These are phyloP conservation scores for Penstemon newberryi DNA, from an alignment of 257 asterid genomes.

Conservation along the genomic window DNA sequence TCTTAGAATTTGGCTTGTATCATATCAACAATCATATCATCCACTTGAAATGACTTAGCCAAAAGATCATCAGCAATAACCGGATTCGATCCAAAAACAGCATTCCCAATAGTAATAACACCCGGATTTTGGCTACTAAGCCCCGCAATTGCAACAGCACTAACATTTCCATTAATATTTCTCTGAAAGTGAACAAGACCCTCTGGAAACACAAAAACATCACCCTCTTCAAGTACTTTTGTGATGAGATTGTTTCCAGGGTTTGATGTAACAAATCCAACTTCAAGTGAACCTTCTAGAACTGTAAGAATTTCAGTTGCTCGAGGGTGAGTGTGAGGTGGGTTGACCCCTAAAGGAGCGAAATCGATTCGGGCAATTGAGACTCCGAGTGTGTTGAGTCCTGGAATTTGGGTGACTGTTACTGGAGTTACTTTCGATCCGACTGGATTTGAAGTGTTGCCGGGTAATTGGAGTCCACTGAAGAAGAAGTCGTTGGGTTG, in stretches of 20 bases:
- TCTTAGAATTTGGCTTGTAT: conserved; percentile 12
- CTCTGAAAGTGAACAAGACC: conserved; percentile 34
- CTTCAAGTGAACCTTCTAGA: conserved; percentile 27
- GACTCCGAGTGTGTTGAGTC: conserved; percentile 36
- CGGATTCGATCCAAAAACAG: conserved; percentile 35
- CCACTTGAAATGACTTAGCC: conserved; percentile 34
- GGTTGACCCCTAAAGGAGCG: conserved; percentile 33
- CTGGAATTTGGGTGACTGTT: conserved; percentile 24
- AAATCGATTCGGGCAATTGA: conserved; percentile 35
- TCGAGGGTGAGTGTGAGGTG: conserved; percentile 33
- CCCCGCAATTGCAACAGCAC: conserved; percentile 26
- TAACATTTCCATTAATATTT: conserved; percentile 1
- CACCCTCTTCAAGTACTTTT: conserved; percentile 27
- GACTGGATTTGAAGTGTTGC: conserved; percentile 32
- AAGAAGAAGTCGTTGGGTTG: conserved; percentile 27
- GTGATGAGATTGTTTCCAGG: conserved; percentile 27
- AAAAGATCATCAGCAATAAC: conserved; percentile 30
- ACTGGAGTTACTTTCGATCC: conserved; percentile 31
- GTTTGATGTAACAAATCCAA: conserved; percentile 30
- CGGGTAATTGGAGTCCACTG: conserved; percentile 26
- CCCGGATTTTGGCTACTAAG: conserved; percentile 35
- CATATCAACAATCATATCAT: conserved; percentile 10
- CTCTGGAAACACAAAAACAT: conserved; percentile 33
- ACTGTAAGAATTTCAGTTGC: conserved; percentile 33
- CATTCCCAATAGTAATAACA: conserved; percentile 27